These are phyloP conservation scores for Talaromyces sp. DNA, from an alignment of 2,329 filamentous ascomycete genomes.

Conservation along the genomic window DNA sequence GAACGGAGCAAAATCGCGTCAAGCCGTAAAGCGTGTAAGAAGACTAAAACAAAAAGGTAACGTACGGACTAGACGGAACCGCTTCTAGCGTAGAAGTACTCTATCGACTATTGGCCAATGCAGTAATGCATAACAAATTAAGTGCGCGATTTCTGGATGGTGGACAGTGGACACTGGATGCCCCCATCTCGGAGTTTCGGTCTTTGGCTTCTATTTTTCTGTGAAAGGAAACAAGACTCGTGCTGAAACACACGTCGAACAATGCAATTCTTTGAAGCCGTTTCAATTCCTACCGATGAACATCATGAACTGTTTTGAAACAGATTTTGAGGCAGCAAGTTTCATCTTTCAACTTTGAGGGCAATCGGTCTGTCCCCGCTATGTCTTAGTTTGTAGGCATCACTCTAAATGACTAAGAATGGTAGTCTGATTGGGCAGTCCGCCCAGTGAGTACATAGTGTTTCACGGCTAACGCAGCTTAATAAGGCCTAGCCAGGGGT, in stretches of 20 bases:
- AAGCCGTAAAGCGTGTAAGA: background rate
- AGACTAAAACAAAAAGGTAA: background rate
- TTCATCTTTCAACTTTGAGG: background rate
- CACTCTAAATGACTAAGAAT: background rate
- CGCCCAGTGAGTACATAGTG: background rate
- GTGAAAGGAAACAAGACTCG: background rate
- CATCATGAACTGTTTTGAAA: too few relatives aligned
- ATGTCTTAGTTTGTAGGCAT: too few relatives aligned
- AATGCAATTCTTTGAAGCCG: background rate
- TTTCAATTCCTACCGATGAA: background rate
- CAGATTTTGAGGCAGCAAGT: background rate
- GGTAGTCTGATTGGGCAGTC: background rate
- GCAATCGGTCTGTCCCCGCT: background rate
- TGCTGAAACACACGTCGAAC: background rate
- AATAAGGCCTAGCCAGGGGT: slow-evolving; percentile 7
- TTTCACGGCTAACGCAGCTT: background rate
- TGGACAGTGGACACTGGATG: too few relatives aligned
- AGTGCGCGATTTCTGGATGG: background rate
- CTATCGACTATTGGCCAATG: background rate
- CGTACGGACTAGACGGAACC: background rate
- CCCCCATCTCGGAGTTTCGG: background rate
- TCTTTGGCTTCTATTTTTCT: background rate
- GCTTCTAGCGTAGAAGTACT: background rate
- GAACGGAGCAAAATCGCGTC: background rate
- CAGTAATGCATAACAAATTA: background rate